phyloP scores from a whole-genome alignment of 352 stramenopile species.

The Phytophthora fragariae region DNA sequence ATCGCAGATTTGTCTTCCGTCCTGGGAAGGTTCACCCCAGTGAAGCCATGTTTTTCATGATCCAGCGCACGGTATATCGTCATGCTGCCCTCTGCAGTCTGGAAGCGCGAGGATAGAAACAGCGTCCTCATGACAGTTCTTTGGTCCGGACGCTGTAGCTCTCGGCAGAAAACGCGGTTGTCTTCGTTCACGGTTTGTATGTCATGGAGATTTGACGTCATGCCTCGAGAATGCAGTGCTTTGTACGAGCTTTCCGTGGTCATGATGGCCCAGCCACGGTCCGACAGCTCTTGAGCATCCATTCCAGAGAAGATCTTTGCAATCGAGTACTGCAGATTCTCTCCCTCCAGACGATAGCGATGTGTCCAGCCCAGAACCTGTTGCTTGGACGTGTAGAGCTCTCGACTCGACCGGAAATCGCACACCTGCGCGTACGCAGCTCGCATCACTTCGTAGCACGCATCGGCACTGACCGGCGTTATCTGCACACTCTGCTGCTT shows the following conservation, averaged over 20 bases:
- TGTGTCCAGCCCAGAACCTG: constrained; percentile 54
- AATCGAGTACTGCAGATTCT: constrained; percentile 47
- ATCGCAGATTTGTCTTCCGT: neutral
- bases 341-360: constrained; percentile 36
- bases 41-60: constrained; percentile 33
- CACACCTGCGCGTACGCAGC: constrained; percentile 34
- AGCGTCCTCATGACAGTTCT: constrained; percentile 43
- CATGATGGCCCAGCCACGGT: constrained; percentile 49
- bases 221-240: constrained; percentile 41
- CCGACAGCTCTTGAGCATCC: constrained; percentile 33
- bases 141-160: constrained; percentile 38
- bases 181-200: constrained; percentile 48
- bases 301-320: constrained; percentile 42
- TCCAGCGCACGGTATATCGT: constrained; percentile 52
- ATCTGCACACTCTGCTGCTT: constrained; percentile 26
- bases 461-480: constrained; percentile 32
- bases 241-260: constrained; percentile 40
- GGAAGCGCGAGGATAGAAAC: constrained; percentile 48
- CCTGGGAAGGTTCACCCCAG: constrained; percentile 2
- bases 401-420: constrained; percentile 37
- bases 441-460: constrained; percentile 49
- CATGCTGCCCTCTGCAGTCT: constrained; percentile 43
- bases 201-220: constrained; percentile 39
- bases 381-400: constrained; percentile 34
- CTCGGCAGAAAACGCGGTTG: constrained; percentile 47